Percentiles rank a stretch among this genome's conserved stretches.
phyloP scores from a whole-genome alignment of 768 basidiomycete genomes.

The Termitomyces sp. region DNA sequence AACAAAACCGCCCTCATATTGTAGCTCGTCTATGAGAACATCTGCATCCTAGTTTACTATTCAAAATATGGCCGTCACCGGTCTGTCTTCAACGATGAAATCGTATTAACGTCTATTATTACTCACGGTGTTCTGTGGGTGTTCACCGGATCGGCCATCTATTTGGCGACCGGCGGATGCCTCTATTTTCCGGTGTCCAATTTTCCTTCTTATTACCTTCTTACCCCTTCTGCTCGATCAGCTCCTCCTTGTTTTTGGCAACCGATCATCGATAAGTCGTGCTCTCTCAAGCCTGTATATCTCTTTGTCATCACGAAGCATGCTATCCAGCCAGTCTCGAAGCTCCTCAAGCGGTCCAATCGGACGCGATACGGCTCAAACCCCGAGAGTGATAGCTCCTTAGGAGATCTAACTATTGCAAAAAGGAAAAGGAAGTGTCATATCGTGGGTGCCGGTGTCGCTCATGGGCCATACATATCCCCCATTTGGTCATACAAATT shows the following conservation, averaged over 20 bases:
- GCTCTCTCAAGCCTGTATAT: slow-evolving; percentile 5
- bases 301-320: slow-evolving; percentile 12
- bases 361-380: slow-evolving; percentile 12
- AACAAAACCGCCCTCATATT: neutral
- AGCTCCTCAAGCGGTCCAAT: slow-evolving; percentile 13
- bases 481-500: slow-evolving; percentile 9
- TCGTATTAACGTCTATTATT: too few species aligned
- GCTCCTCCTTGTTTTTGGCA: slow-evolving; percentile 6
- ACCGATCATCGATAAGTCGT: slow-evolving; percentile 4
- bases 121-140: neutral
- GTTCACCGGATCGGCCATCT: slow-evolving; percentile 23
- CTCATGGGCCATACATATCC: slow-evolving; percentile 6
- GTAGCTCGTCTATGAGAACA: slow-evolving; percentile 13
- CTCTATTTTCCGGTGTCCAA: slow-evolving; percentile 12
- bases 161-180: slow-evolving; percentile 16
- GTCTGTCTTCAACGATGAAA: neutral
- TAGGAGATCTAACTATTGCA: slow-evolving; percentile 3
- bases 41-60: neutral
- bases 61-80: too few species aligned
- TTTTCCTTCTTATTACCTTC: neutral
- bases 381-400: slow-evolving; percentile 13
- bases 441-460: slow-evolving; percentile 5
- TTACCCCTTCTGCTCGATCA: slow-evolving; percentile 10
- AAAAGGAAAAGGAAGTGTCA: slow-evolving; percentile 13
- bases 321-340: slow-evolving; percentile 3